Percentiles rank a stretch among this genome's conserved stretches.
Evolutionary conservation across 2,329 filamentous ascomycete species (phyloP).

Genomic region (Arachnomyces sp.): DNA sequence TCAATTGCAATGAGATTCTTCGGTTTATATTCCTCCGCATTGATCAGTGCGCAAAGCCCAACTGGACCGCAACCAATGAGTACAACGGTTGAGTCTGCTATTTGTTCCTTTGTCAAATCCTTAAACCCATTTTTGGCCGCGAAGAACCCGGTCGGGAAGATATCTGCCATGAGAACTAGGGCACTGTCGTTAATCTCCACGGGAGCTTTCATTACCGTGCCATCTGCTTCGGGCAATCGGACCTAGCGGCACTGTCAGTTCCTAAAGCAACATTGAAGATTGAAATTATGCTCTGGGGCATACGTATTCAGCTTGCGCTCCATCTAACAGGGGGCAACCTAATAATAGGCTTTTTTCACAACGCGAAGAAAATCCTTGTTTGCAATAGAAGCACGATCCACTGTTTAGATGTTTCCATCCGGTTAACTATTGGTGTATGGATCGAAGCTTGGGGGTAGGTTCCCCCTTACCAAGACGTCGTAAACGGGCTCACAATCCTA

Average conservation of each 20-base stretch:
- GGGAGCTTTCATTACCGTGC: slow-evolving; percentile 68
- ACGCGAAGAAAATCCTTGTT: slow-evolving; percentile 64
- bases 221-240: slow-evolving; percentile 70
- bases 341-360: slow-evolving; percentile 65
- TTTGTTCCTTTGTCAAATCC: slow-evolving; percentile 48
- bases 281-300: slow-evolving; percentile 11
- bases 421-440: neutral
- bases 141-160: slow-evolving; percentile 79
- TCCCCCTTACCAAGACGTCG: slow-evolving; percentile 58
- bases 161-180: slow-evolving; percentile 83
- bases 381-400: slow-evolving; percentile 77
- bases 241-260: slow-evolving; percentile 33
- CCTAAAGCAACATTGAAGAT: slow-evolving; percentile 14
- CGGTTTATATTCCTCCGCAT: slow-evolving; percentile 66
- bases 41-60: slow-evolving; percentile 73
- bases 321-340: slow-evolving; percentile 60
- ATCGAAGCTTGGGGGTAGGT: neutral
- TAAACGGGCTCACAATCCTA: slow-evolving; percentile 75
- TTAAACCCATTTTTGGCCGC: slow-evolving; percentile 71
- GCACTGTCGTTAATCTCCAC: slow-evolving; percentile 62
- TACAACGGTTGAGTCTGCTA: slow-evolving; percentile 61
- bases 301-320: slow-evolving; percentile 71
- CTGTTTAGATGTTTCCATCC: slow-evolving; percentile 25
- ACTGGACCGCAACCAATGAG: slow-evolving; percentile 80
- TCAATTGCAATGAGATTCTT: slow-evolving; percentile 72